Conservation (phyloP, 2,329 filamentous ascomycete species). For the Dothistroma pini region DNA sequence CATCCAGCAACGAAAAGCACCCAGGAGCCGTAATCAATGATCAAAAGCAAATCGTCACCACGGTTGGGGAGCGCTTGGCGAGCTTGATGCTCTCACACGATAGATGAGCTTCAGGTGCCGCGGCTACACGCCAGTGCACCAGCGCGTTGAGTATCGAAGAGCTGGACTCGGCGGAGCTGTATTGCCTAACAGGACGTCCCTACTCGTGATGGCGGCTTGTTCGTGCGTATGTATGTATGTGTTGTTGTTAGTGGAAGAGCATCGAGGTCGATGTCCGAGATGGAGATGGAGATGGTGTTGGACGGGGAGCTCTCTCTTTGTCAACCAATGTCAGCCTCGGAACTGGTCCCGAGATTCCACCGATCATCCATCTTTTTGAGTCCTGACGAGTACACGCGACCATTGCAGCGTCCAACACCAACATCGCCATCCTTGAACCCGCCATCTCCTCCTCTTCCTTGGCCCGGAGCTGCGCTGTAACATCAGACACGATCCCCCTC, state of each 20-base stretch:
- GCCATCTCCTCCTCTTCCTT: not conserved
- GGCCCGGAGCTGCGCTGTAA: not conserved
- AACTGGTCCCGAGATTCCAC: no score
- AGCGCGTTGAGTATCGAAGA: not conserved
- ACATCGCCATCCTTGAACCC: not conserved
- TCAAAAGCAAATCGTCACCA: constrained; percentile 10
- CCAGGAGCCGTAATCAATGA: not conserved
- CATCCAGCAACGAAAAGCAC: not conserved
- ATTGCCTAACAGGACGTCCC: not conserved
- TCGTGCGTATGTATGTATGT: not conserved
- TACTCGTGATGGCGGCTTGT: not conserved
- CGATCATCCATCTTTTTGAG: not conserved
- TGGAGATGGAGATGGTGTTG: no score
- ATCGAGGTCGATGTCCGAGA: not conserved
- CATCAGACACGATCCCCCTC: not conserved
- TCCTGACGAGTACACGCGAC: not conserved
- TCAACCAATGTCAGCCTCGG: no score
- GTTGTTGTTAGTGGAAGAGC: not conserved
- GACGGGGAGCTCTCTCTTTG: no score
- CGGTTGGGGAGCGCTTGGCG: not conserved
- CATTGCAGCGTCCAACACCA: not conserved
- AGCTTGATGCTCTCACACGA: no score
- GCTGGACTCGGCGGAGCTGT: not conserved
- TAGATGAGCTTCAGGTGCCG: not conserved
- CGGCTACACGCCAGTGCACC: not conserved